Evolutionary conservation across 225 moss, liverwort and hornwort species (phyloP), one percentile per base, ranked within the genome.

Genomic region (Anthoceros angustus): DNA sequence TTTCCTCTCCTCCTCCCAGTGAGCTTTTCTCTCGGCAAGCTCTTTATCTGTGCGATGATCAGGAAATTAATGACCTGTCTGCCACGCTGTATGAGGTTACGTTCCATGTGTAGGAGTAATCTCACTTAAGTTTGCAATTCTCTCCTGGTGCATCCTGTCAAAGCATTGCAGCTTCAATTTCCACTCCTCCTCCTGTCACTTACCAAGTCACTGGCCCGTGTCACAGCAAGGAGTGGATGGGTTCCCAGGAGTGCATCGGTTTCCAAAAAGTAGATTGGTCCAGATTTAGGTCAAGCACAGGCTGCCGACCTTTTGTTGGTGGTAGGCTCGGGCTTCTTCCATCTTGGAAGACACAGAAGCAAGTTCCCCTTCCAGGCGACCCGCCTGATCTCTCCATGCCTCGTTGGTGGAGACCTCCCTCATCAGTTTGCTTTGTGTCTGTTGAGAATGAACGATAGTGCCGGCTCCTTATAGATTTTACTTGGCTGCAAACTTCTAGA

Each of bases 381-480:
- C 55, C 23, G 23, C 55, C 23, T 55, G 55, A 20, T 55, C 23
- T 8, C 55, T 18, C n/a, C 18, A 55, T 18, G 12, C 14, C n/a
- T 55, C 55, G 55, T 55, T 55, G 14, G n/a, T 55, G 55, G 18
- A 8, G 23, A 55, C 55, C 7, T 55, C 55, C 14, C 12, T 15
- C 55, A 55, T 55, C 55, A 55, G n/a, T 8, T 23, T 55, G 55
- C 55, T 55, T 23, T 55, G 55, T 23, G 55, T 55, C 55, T 55
- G 55, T 9, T 18, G n/a, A 20, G n/a, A 9, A 55, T 23, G n/a
- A 15, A 8, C 5, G 45, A 15, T 55, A 18, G 55, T 55, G 55
- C 2, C 12, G 14, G 23, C 55, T 15, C 23, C 23, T 32, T 32
- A 4, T 32, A 32, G 32, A 15, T 55, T 0, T 15, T 20, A 55